A percentile compares a stretch with the other conserved stretches of the same genome.
phyloP scores from a whole-genome alignment of 495 filamentous ascomycete species.

The Neurospora sp. region DNA sequence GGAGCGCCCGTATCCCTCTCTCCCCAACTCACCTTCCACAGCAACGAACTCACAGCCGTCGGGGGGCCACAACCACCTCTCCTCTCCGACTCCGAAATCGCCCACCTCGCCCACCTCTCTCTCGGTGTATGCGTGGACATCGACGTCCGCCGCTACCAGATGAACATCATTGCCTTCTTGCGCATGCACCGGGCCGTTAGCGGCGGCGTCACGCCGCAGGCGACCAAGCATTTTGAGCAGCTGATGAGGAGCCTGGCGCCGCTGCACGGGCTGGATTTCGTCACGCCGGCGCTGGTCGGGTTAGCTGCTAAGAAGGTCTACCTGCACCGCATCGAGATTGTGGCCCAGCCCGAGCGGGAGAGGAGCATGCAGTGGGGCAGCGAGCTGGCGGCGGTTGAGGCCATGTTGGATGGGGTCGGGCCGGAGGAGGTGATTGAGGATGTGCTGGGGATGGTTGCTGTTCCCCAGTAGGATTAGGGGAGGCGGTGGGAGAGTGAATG shows the following conservation, averaged over 20 bases:
- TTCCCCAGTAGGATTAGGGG: slow-evolving; percentile 44
- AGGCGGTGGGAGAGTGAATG: neutral
- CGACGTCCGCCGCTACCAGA: slow-evolving; percentile 69
- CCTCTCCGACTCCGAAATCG: slow-evolving; percentile 28
- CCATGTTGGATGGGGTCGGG: slow-evolving; percentile 54
- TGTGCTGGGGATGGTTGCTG: slow-evolving; percentile 59
- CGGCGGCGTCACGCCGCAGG: slow-evolving; percentile 63
- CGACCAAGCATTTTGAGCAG: slow-evolving; percentile 64
- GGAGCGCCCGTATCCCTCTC: neutral
- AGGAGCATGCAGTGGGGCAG: slow-evolving; percentile 91
- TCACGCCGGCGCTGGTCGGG: slow-evolving; percentile 73
- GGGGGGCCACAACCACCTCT: neutral
- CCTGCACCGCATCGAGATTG: slow-evolving; percentile 66
- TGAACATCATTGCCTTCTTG: slow-evolving; percentile 77
- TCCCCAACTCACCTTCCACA: neutral
- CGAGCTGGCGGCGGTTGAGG: slow-evolving; percentile 54
- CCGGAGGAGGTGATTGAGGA: slow-evolving; percentile 77
- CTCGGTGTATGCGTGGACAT: slow-evolving; percentile 24
- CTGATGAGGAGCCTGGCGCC: slow-evolving; percentile 66
- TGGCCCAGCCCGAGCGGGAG: slow-evolving; percentile 55
- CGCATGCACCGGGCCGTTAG: slow-evolving; percentile 75
- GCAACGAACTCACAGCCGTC: neutral
- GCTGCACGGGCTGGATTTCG: slow-evolving; percentile 69
- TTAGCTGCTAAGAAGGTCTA: slow-evolving; percentile 87
- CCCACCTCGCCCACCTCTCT: slow-evolving; percentile 23